Evolutionary conservation across 345 rosid genomes (phyloP).

Genomic region (Odontarrhena argentea): DNA sequence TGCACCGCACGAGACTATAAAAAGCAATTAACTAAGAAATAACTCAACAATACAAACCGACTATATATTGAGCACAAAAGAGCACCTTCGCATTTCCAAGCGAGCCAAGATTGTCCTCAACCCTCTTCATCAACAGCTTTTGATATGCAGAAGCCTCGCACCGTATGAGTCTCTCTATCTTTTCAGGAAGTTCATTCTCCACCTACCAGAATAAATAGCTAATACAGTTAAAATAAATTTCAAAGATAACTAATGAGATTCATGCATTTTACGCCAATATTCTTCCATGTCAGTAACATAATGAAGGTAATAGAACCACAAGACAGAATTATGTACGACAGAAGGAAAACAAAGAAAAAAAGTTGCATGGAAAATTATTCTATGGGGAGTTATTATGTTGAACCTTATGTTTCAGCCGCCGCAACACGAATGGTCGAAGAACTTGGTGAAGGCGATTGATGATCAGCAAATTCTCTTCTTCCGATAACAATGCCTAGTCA

Average conservation of each 20-base stretch:
- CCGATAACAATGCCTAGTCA: slow-evolving; percentile 78
- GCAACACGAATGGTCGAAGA: slow-evolving; percentile 91
- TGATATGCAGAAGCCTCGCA: slow-evolving; percentile 97
- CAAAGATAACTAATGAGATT: not conserved
- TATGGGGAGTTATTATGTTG: slow-evolving; percentile 13
- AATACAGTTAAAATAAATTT: not conserved
- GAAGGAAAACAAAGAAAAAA: slow-evolving; percentile 3
- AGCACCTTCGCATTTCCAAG: slow-evolving; percentile 80
- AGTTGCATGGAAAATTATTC: slow-evolving; percentile 9
- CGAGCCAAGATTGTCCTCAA: slow-evolving; percentile 88
- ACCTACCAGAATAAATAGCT: slow-evolving; percentile 51
- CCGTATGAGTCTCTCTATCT: slow-evolving; percentile 87
- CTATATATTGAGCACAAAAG: slow-evolving; percentile 8
- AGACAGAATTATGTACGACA: slow-evolving; percentile 5
- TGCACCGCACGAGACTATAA: slow-evolving; percentile 81
- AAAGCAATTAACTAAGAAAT: slow-evolving; percentile 21
- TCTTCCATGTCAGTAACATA: slow-evolving; percentile 6
- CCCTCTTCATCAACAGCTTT: slow-evolving; percentile 90
- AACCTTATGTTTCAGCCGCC: slow-evolving; percentile 96
- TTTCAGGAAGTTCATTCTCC: slow-evolving; percentile 87
- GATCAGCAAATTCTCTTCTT: slow-evolving; percentile 89
- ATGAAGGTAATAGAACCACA: slow-evolving; percentile 25
- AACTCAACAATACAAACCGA: slow-evolving; percentile 10
- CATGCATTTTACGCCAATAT: slow-evolving; percentile 10
- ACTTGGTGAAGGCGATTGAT: slow-evolving; percentile 96